Evolutionary conservation across 441 rosid species (phyloP).

Genomic region (Erodium moschatum): DNA sequence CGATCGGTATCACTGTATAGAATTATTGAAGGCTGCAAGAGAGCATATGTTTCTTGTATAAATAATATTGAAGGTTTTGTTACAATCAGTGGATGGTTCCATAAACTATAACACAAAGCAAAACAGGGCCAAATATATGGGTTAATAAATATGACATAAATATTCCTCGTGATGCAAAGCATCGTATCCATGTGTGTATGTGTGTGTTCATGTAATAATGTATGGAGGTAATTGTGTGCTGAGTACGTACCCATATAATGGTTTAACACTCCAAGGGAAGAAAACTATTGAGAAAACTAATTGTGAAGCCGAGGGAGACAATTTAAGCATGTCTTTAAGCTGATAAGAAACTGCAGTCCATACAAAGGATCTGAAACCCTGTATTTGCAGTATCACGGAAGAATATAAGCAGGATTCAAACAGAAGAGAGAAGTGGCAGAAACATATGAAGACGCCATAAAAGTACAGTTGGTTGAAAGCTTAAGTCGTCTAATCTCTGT

Average conservation of each 20-base stretch:
- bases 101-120: too few relatives aligned
- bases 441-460: neutral
- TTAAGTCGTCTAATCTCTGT: neutral
- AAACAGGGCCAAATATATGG: too few relatives aligned
- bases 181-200: neutral
- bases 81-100: too few relatives aligned
- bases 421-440: neutral
- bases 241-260: constrained; percentile 66
- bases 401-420: neutral
- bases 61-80: too few relatives aligned
- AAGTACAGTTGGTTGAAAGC: neutral
- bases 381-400: constrained; percentile 16
- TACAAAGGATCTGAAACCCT: constrained; percentile 95
- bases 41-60: too few relatives aligned
- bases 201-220: neutral
- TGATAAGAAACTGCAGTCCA: constrained; percentile 97
- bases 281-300: constrained; percentile 69
- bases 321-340: constrained; percentile 69
- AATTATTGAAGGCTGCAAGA: too few relatives aligned
- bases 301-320: constrained; percentile 94
- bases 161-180: too few relatives aligned
- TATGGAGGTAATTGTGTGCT: neutral
- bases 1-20: too few relatives aligned
- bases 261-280: constrained; percentile 94
- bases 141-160: too few relatives aligned